These are phyloP conservation scores for Zygoascus sp. DNA, from an alignment of 1,139 yeast species.

Conservation along the genomic window DNA sequence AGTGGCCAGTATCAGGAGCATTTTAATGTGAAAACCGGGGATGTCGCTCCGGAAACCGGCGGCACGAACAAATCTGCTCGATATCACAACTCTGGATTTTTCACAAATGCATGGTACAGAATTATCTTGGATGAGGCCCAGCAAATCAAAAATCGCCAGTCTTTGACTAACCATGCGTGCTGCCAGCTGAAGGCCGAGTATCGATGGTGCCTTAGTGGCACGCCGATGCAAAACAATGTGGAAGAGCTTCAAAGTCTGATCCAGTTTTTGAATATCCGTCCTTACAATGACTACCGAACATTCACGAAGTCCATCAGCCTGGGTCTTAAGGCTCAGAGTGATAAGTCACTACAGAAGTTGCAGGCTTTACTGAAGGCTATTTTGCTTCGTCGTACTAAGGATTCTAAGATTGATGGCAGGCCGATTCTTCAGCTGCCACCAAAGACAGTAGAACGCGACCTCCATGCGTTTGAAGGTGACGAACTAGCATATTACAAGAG, in stretches of 20 bases:
- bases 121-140: conserved; percentile 91
- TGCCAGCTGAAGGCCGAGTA: conserved; percentile 49
- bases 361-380: conserved; percentile 73
- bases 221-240: conserved; percentile 87
- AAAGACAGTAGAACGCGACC: conserved; percentile 49
- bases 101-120: conserved; percentile 53
- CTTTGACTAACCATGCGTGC: conserved; percentile 67
- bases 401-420: conserved; percentile 69
- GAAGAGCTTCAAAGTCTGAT: conserved; percentile 77
- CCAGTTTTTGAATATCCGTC: conserved; percentile 62
- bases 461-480: conserved; percentile 45
- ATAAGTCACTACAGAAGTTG: conserved; percentile 50
- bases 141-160: conserved; percentile 66
- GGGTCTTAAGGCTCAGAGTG: conserved; percentile 47
- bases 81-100: conserved; percentile 57
- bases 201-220: conserved; percentile 85
- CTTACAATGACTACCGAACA: conserved; percentile 43
- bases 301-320: conserved; percentile 57
- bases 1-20: conserved; percentile 41
- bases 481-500: conserved; percentile 50
- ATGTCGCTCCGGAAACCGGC: conserved; percentile 22
- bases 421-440: conserved; percentile 66
- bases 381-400: conserved; percentile 73
- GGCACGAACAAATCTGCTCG: conserved; percentile 8
- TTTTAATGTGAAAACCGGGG: conserved; percentile 33